phyloP scores from a whole-genome alignment of 78 protist genomes.

The Planoprotostelium fungivorum region DNA sequence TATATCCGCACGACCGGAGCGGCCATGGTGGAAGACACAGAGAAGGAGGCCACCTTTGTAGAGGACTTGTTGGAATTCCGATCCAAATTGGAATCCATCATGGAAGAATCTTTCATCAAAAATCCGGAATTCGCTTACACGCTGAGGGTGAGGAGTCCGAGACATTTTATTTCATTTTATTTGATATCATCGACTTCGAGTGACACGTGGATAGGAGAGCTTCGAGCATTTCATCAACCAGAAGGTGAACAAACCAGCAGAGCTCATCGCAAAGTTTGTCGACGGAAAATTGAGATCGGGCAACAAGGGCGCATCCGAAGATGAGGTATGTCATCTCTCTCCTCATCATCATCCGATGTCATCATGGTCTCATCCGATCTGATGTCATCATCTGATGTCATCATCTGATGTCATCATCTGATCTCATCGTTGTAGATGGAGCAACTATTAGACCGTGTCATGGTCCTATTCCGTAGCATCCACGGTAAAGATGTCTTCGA shows the following conservation, averaged over 20 bases:
- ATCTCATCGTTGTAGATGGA: slow-evolving; percentile 15
- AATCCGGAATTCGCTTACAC: slow-evolving; percentile 41
- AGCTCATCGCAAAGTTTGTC: slow-evolving; percentile 83
- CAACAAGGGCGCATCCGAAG: slow-evolving; percentile 36
- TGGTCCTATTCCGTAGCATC: slow-evolving; percentile 79
- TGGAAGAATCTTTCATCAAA: slow-evolving; percentile 25
- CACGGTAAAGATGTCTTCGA: slow-evolving; percentile 94
- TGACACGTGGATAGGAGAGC: slow-evolving; percentile 38
- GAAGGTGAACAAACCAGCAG: slow-evolving; percentile 73
- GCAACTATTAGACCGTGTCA: slow-evolving; percentile 27
- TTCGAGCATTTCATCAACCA: slow-evolving; percentile 78
- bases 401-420: slow-evolving; percentile 5
- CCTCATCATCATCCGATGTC: neutral
- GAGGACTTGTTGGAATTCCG: slow-evolving; percentile 67
- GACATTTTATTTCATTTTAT: neutral
- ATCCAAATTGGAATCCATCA: slow-evolving; percentile 27
- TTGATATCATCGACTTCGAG: neutral
- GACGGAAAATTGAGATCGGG: slow-evolving; percentile 64
- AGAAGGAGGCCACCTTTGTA: slow-evolving; percentile 55
- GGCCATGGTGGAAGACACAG: slow-evolving; percentile 47
- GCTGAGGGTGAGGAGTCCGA: slow-evolving; percentile 19
- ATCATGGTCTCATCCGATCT: neutral
- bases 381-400: neutral
- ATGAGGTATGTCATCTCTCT: slow-evolving; percentile 5
- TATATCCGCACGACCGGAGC: slow-evolving; percentile 58